phyloP scores from a whole-genome alignment of 371 early-diverging fungal genomes.

The Chytridiales sp. region DNA sequence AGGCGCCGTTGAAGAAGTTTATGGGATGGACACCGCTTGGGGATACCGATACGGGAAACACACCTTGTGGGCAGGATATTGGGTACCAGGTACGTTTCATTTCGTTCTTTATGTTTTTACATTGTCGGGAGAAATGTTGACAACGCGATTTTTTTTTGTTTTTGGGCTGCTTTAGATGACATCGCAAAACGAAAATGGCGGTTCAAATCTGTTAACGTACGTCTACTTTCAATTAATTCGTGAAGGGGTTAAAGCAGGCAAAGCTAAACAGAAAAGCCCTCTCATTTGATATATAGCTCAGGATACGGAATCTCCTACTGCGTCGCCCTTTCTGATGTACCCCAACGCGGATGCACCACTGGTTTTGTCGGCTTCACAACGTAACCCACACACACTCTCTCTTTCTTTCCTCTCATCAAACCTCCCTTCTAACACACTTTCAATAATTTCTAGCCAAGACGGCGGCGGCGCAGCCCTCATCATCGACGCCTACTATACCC shows the following conservation, averaged over 20 bases:
- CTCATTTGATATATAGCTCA: too few species aligned
- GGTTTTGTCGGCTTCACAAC: slow-evolving; percentile 6
- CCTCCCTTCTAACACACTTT: neutral
- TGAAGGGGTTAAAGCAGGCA: neutral
- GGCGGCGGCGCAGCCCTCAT: slow-evolving; percentile 8
- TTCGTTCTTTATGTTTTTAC: too few species aligned
- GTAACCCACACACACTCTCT: neutral
- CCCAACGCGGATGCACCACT: neutral
- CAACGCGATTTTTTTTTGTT: neutral
- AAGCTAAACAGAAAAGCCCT: too few species aligned
- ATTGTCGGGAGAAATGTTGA: neutral
- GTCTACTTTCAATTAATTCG: neutral
- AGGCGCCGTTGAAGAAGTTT: too few species aligned
- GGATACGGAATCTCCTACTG: too few species aligned
- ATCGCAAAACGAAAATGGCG: neutral
- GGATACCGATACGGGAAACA: slow-evolving; percentile 2
- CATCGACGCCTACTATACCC: neutral
- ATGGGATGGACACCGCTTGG: slow-evolving; percentile 2
- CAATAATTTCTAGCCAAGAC: neutral
- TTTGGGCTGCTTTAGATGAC: neutral
- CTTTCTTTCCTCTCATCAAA: neutral
- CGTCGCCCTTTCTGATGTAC: too few species aligned
- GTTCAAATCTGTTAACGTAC: neutral
- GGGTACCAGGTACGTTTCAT: slow-evolving; percentile 5
- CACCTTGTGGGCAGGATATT: slow-evolving; percentile 3